These are phyloP conservation scores for Boletus pseudopeckii DNA, from an alignment of 768 basidiomycete genomes.

Conservation along the genomic window DNA sequence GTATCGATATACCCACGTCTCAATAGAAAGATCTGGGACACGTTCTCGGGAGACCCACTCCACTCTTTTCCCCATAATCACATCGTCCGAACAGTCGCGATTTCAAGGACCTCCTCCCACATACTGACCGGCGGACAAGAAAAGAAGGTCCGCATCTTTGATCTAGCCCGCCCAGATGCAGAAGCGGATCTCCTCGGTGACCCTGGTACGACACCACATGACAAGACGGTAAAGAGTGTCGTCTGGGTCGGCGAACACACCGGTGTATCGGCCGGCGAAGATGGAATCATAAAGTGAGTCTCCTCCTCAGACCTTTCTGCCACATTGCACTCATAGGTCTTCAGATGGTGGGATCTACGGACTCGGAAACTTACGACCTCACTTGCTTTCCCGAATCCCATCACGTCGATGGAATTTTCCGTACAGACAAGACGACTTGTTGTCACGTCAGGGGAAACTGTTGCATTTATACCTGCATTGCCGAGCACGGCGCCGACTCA, in stretches of 20 bases:
- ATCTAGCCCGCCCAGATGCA: slow-evolving; percentile 81
- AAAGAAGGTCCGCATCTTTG: slow-evolving; percentile 95
- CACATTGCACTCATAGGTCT: slow-evolving; percentile 13
- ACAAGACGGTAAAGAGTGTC: slow-evolving; percentile 88
- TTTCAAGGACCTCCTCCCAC: slow-evolving; percentile 66
- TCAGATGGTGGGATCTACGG: slow-evolving; percentile 95
- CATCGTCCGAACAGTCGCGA: slow-evolving; percentile 93
- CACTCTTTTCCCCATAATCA: slow-evolving; percentile 99
- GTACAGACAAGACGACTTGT: slow-evolving; percentile 76
- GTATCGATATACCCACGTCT: slow-evolving; percentile 6
- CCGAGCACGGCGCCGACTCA: slow-evolving; percentile 64
- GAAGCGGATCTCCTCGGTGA: slow-evolving; percentile 79
- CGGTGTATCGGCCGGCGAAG: slow-evolving; percentile 89
- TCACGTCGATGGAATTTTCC: slow-evolving; percentile 94
- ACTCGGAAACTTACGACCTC: slow-evolving; percentile 68
- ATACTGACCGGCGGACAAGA: slow-evolving; percentile 93
- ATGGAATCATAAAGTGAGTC: slow-evolving; percentile 79
- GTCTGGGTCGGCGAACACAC: slow-evolving; percentile 89
- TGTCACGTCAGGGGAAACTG: slow-evolving; percentile 88
- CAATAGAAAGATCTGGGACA: slow-evolving; percentile 92
- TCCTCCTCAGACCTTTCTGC: not conserved
- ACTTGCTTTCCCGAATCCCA: slow-evolving; percentile 70
- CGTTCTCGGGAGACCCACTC: slow-evolving; percentile 79
- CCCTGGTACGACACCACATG: slow-evolving; percentile 62
- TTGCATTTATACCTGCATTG: slow-evolving; percentile 83